A percentile compares a stretch with the other conserved stretches of the same genome.
These are phyloP conservation scores for Torulaspora pretoriensis DNA, from an alignment of 1,139 yeast species.

Conservation along the genomic window DNA sequence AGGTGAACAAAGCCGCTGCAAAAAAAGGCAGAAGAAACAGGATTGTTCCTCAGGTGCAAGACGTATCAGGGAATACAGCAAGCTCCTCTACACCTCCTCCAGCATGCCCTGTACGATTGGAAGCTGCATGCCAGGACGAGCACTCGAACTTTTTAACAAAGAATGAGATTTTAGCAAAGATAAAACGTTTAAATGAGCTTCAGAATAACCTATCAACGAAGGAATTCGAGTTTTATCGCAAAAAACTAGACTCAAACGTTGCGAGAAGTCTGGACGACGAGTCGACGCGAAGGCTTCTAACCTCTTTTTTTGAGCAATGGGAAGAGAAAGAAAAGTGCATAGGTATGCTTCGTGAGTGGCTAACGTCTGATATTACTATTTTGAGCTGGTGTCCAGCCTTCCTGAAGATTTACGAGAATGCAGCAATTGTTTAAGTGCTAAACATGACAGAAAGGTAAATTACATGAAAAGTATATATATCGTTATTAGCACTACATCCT, in stretches of 20 bases:
- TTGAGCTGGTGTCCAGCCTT: slow-evolving; percentile 37
- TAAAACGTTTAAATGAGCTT: slow-evolving; percentile 16
- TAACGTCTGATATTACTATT: slow-evolving; percentile 31
- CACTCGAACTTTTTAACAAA: slow-evolving; percentile 9
- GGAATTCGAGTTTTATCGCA: slow-evolving; percentile 30
- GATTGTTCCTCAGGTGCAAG: slow-evolving; percentile 13
- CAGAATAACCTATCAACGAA: slow-evolving; percentile 22
- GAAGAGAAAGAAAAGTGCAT: slow-evolving; percentile 19
- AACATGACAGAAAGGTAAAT: slow-evolving; percentile 12
- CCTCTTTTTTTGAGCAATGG: slow-evolving; percentile 21
- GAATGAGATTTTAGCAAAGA: slow-evolving; percentile 21
- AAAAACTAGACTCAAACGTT: slow-evolving; percentile 26
- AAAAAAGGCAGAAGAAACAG: slow-evolving; percentile 9
- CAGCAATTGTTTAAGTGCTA: slow-evolving; percentile 3
- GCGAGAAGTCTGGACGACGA: slow-evolving; percentile 19
- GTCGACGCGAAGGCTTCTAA: slow-evolving; percentile 22
- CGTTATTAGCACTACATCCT: slow-evolving; percentile 29
- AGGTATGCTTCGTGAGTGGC: slow-evolving; percentile 30
- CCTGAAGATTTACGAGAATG: slow-evolving; percentile 29
- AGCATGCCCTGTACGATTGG: slow-evolving; percentile 10
- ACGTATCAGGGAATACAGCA: slow-evolving; percentile 24
- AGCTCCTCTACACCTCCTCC: slow-evolving; percentile 22
- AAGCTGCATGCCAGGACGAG: neutral
- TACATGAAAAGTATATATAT: slow-evolving; percentile 8
- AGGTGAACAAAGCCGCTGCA: slow-evolving; percentile 19